phyloP scores from a whole-genome alignment of 2,329 filamentous ascomycete species.

The Ceratocystis papillata region DNA sequence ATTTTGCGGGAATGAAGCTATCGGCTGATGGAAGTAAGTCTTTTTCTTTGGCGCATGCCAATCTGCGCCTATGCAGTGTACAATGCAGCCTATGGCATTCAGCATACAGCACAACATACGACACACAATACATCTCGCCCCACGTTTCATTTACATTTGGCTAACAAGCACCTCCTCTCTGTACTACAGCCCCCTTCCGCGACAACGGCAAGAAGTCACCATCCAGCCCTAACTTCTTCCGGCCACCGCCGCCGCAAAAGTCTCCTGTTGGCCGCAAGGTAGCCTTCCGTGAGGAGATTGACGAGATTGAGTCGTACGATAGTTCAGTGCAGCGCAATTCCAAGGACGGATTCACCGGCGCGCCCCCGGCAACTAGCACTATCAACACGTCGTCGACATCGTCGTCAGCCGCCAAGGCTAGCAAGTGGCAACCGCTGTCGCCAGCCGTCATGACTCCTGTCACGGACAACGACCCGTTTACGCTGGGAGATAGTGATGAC shows the following conservation, averaged over 20 bases:
- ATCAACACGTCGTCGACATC: constrained; percentile 27
- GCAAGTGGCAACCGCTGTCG: constrained; percentile 95
- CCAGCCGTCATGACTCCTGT: constrained; percentile 47
- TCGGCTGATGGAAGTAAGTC: constrained; percentile 51
- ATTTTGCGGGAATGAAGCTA: constrained; percentile 65
- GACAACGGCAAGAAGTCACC: constrained; percentile 42
- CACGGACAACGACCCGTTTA: constrained; percentile 84
- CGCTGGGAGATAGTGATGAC: constrained; percentile 87
- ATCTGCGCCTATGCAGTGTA: not conserved
- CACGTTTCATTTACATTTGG: constrained; percentile 23
- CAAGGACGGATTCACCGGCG: constrained; percentile 36
- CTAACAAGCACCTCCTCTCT: constrained; percentile 26
- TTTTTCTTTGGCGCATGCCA: not conserved
- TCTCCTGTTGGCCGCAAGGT: constrained; percentile 46
- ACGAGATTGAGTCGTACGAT: constrained; percentile 66
- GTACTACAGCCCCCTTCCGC: constrained; percentile 43
- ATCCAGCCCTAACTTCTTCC: constrained; percentile 72
- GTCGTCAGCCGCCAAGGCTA: constrained; percentile 52
- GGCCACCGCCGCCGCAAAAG: constrained; percentile 42
- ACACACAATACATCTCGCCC: not conserved
- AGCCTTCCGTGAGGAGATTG: constrained; percentile 52
- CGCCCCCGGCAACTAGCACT: not conserved
- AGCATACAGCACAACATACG: no score
- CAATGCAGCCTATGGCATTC: no score
- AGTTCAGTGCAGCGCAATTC: constrained; percentile 47